phyloP scores from a whole-genome alignment of 768 basidiomycete genomes.

The Pleurotus sapidus region DNA sequence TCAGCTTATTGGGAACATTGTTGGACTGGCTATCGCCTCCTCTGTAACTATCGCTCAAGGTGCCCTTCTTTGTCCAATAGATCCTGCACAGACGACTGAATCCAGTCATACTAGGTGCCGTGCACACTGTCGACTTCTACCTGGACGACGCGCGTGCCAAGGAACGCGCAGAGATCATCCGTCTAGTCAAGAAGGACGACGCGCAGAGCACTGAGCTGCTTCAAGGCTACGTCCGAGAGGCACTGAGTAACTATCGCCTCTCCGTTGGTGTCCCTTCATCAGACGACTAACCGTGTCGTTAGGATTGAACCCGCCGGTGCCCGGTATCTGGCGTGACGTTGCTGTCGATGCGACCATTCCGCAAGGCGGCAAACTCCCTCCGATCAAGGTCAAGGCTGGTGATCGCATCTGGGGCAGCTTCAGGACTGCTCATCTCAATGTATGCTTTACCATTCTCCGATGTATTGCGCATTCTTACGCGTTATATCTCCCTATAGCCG shows the following conservation, averaged over 20 bases:
- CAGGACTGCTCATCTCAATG: constrained; percentile 42
- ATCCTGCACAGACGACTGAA: too few species aligned
- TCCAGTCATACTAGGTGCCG: constrained; percentile 25
- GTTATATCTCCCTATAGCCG: constrained; percentile 21
- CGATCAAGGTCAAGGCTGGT: constrained; percentile 34
- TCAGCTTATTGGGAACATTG: constrained; percentile 39
- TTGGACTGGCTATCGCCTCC: constrained; percentile 46
- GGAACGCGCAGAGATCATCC: constrained; percentile 37
- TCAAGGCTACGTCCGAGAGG: constrained; percentile 49
- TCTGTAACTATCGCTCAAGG: constrained; percentile 45
- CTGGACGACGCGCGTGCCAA: constrained; percentile 36
- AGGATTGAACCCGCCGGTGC: constrained; percentile 37
- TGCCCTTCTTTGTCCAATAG: constrained; percentile 4
- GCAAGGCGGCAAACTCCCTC: constrained; percentile 30
- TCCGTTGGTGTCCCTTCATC: not conserved
- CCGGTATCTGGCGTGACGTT: constrained; percentile 39
- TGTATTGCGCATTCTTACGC: too few species aligned
- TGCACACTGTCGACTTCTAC: constrained; percentile 54
- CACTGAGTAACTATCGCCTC: constrained; percentile 35
- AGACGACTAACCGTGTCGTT: too few species aligned
- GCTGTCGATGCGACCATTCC: constrained; percentile 28
- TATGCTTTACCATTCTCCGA: constrained; percentile 9
- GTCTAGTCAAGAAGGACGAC: constrained; percentile 30
- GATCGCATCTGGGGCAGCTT: constrained; percentile 39
- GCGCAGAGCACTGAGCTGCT: constrained; percentile 30